Evolutionary conservation across 1,284 basidiomycete species (phyloP).

Genomic region (Ustilago bromivora): DNA sequence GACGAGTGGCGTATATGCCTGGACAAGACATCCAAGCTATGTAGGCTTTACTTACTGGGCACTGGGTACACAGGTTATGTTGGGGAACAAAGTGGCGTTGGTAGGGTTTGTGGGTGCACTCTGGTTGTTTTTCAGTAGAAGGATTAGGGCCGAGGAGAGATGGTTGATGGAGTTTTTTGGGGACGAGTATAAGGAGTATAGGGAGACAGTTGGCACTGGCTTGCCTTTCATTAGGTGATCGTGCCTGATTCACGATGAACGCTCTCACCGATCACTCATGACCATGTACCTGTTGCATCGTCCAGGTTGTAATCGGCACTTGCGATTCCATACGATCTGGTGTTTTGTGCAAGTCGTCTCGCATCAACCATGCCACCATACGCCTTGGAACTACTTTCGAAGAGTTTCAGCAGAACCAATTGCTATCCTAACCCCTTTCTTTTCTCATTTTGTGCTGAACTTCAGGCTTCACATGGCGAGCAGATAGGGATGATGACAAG

Average conservation of each 20-base stretch:
- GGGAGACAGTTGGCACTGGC: slow-evolving; percentile 77
- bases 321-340: too few species aligned
- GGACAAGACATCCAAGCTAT: slow-evolving; percentile 93
- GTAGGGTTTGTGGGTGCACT: slow-evolving; percentile 77
- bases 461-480: too few species aligned
- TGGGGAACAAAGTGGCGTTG: slow-evolving; percentile 87
- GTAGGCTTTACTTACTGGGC: slow-evolving; percentile 99
- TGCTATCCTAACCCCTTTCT: too few species aligned
- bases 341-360: too few species aligned
- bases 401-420: too few species aligned
- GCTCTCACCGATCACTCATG: too few species aligned
- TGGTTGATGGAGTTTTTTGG: slow-evolving; percentile 84
- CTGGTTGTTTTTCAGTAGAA: slow-evolving; percentile 85
- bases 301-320: too few species aligned
- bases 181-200: slow-evolving; percentile 79
- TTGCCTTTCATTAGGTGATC: slow-evolving; percentile 72
- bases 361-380: too few species aligned
- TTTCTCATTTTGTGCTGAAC: too few species aligned
- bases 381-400: too few species aligned
- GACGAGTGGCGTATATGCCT: slow-evolving; percentile 62
- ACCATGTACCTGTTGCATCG: too few species aligned
- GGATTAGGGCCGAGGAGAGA: slow-evolving; percentile 83
- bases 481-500: too few species aligned
- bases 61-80: slow-evolving; percentile 88
- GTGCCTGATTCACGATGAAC: neutral